Evolutionary conservation across 345 rosid genomes (phyloP), one percentile per base, ranked within the genome.

Genomic region (Citrus cavaleriei): DNA sequence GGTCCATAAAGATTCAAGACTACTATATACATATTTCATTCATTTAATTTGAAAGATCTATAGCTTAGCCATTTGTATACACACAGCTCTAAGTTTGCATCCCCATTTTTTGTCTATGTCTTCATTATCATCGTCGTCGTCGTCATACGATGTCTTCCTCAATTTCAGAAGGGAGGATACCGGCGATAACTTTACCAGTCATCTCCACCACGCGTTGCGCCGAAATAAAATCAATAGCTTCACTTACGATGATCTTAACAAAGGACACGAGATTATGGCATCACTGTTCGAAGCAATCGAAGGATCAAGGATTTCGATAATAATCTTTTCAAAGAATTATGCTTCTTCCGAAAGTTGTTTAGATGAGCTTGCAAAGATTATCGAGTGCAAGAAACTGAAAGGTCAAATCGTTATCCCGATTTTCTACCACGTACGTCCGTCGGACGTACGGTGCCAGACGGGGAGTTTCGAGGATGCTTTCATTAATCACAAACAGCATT

Each of bases 231-330:
- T 79, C 22, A 10, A 54, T 0, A 34, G 49, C 49, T 79, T 79
- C 74, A 34, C 0, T 0, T 59, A 54, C n/a, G 55, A 66, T 2
- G 22, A 73, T 4, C 68, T 79, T 2, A 7, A 19, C 2, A 79
- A 37, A 74, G 82, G 82, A 54, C n/a, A 68, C 19, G 54, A 66
- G 3, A 79, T 79, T 38, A 35, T 77, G 22, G 40, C 73, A 2
- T 37, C 54, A 12, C 32, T 79, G 6, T 3, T 28, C 18, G 58
- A 59, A 22, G 78, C 68, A 3, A 73, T 73, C 24, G 73, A 79
- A 40, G 46, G 40, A 10, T 79, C 82, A 0, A 66, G 16, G 67
- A 79, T 79, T 73, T 37, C 73, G 28, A 28, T 79, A 0, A 10
- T 79, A 8, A 30, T 79, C 18, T 66, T 79, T 65, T 79, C 78